Evolutionary conservation across 176 grass and related monocot genomes (phyloP).

Genomic region (Eleusine coracana): DNA sequence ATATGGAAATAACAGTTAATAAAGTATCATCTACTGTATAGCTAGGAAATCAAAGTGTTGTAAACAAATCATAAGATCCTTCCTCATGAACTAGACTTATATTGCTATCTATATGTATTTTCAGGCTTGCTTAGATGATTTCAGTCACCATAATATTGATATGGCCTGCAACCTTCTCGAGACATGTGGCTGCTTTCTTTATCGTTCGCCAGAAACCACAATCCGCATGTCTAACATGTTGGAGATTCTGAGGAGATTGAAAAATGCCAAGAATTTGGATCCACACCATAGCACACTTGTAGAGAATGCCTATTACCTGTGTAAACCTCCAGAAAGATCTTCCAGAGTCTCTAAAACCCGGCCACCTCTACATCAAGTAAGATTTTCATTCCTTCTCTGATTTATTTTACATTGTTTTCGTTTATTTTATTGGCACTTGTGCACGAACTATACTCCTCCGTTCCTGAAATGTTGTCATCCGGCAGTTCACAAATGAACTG

Average conservation of each 20-base stretch:
- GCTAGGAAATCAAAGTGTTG: too few species aligned
- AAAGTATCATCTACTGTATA: too few species aligned
- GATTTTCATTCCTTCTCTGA: slow-evolving; percentile 34
- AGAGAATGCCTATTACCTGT: slow-evolving; percentile 97
- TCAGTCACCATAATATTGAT: slow-evolving; percentile 99
- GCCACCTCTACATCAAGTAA: slow-evolving; percentile 89
- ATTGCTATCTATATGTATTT: slow-evolving; percentile 10
- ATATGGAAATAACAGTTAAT: too few species aligned
- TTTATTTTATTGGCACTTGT: slow-evolving; percentile 28
- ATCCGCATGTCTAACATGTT: slow-evolving; percentile 96
- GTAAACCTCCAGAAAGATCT: slow-evolving; percentile 95
- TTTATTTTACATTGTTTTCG: neutral
- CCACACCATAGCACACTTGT: slow-evolving; percentile 95
- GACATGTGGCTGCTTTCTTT: slow-evolving; percentile 88
- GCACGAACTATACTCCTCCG: slow-evolving; percentile 1
- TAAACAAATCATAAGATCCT: too few species aligned
- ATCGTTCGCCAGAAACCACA: slow-evolving; percentile 94
- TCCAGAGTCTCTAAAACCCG: slow-evolving; percentile 83
- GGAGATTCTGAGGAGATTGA: slow-evolving; percentile 94
- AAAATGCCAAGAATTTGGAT: slow-evolving; percentile 99
- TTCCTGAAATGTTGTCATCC: too few species aligned
- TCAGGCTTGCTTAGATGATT: slow-evolving; percentile 95
- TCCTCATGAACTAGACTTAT: too few species aligned
- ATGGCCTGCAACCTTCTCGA: slow-evolving; percentile 96
- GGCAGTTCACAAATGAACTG: too few species aligned